These are phyloP conservation scores for Penicillium parvum DNA, from an alignment of 495 filamentous ascomycete species.

Conservation along the genomic window DNA sequence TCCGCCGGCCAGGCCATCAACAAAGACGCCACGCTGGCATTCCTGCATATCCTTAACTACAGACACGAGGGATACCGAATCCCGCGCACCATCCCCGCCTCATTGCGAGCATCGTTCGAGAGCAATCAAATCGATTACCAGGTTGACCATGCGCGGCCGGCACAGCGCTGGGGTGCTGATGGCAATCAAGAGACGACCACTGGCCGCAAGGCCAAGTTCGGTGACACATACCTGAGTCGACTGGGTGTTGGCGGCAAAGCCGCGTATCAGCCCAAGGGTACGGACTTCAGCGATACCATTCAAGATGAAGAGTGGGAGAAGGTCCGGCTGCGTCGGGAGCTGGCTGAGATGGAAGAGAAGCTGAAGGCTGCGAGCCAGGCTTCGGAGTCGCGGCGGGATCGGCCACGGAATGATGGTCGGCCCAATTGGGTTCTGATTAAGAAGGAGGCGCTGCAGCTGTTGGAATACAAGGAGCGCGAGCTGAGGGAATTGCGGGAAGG, in stretches of 20 bases:
- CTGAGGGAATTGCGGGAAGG: slow-evolving; percentile 45
- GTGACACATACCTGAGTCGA: slow-evolving; percentile 89
- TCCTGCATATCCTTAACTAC: slow-evolving; percentile 92
- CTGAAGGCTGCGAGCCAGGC: slow-evolving; percentile 69
- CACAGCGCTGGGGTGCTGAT: slow-evolving; percentile 63
- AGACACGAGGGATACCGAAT: slow-evolving; percentile 94
- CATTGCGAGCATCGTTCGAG: slow-evolving; percentile 85
- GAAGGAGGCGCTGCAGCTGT: slow-evolving; percentile 83
- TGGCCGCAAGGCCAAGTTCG: slow-evolving; percentile 92
- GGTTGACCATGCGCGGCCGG: slow-evolving; percentile 66
- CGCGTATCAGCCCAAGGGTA: slow-evolving; percentile 64
- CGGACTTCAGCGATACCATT: slow-evolving; percentile 77
- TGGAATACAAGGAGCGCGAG: slow-evolving; percentile 54
- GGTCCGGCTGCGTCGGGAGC: slow-evolving; percentile 86
- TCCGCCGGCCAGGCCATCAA: slow-evolving; percentile 72
- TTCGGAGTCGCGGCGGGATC: slow-evolving; percentile 54
- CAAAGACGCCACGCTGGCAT: slow-evolving; percentile 90
- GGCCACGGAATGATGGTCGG: slow-evolving; percentile 49
- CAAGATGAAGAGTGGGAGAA: slow-evolving; percentile 92
- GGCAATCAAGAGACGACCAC: slow-evolving; percentile 69
- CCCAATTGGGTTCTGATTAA: slow-evolving; percentile 73
- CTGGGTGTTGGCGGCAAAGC: slow-evolving; percentile 79
- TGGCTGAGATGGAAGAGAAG: slow-evolving; percentile 80
- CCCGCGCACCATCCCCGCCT: slow-evolving; percentile 86
- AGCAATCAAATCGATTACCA: slow-evolving; percentile 94